Conservation (phyloP, 441 rosid species). For the Aleurites moluccanus region DNA sequence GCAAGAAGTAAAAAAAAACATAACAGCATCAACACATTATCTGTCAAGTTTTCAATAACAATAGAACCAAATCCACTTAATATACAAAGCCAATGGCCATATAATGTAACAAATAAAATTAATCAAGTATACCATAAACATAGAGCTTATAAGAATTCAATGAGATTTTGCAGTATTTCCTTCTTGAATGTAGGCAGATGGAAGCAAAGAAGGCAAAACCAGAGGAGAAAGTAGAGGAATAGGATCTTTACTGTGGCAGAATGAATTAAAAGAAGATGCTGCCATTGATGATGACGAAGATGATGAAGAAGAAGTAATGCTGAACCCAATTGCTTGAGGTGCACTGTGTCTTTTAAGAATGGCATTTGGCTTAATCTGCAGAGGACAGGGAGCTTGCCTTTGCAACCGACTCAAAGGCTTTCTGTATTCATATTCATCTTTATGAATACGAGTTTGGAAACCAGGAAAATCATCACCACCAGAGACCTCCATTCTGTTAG, state of each 20-base stretch:
- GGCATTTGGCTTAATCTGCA: constrained; percentile 42
- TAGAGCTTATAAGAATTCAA: not conserved
- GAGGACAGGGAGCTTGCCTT: constrained; percentile 59
- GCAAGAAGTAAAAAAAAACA: not conserved
- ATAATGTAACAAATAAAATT: not conserved
- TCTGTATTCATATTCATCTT: constrained; percentile 48
- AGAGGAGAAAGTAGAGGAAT: constrained; percentile 81
- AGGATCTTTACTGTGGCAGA: constrained; percentile 57
- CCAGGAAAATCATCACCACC: constrained; percentile 58
- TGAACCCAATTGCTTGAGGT: constrained; percentile 20
- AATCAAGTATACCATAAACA: not conserved
- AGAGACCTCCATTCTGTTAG: constrained; percentile 41
- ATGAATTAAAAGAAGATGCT: constrained; percentile 35
- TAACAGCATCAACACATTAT: not conserved
- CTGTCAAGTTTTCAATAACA: not conserved
- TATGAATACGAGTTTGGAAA: constrained; percentile 48
- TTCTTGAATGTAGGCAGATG: constrained; percentile 34
- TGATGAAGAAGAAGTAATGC: constrained; percentile 22
- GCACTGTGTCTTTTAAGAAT: constrained; percentile 11
- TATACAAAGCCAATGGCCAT: constrained; percentile 18
- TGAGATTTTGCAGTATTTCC: constrained; percentile 37
- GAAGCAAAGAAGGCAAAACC: constrained; percentile 52
- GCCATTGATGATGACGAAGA: constrained; percentile 23
- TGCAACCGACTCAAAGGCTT: constrained; percentile 54
- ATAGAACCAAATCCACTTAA: not conserved